Conservation (phyloP, 2,329 filamentous ascomycete species). For the Chrysoporthe cubensis region DNA sequence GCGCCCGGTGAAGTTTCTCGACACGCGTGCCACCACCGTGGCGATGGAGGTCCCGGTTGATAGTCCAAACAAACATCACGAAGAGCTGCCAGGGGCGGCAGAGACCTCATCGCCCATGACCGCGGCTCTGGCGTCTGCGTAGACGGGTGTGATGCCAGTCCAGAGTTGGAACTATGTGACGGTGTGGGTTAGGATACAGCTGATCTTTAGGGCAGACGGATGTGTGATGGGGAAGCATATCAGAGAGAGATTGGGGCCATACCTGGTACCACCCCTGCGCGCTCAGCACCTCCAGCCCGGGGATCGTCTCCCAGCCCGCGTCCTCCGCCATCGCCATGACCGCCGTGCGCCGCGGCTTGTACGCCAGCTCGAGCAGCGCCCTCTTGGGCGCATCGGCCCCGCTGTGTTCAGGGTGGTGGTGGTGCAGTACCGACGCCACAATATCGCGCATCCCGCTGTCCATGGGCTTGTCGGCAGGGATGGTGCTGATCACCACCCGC, state of each 20-base stretch:
- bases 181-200: slow-evolving; percentile 33
- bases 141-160: slow-evolving; percentile 79
- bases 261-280: slow-evolving; percentile 90
- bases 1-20: neutral
- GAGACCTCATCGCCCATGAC: slow-evolving; percentile 49
- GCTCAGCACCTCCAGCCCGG: slow-evolving; percentile 85
- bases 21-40: neutral
- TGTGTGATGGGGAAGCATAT: neutral
- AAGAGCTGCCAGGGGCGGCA: neutral
- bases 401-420: slow-evolving; percentile 30
- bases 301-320: slow-evolving; percentile 79
- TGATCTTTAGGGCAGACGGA: slow-evolving; percentile 13
- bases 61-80: neutral
- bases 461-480: slow-evolving; percentile 85
- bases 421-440: slow-evolving; percentile 58
- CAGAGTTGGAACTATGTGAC: slow-evolving; percentile 72
- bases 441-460: slow-evolving; percentile 71
- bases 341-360: slow-evolving; percentile 82
- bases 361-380: slow-evolving; percentile 92
- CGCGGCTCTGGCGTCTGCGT: slow-evolving; percentile 67
- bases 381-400: slow-evolving; percentile 45
- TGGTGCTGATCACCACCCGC: slow-evolving; percentile 81
- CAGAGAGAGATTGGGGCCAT: slow-evolving; percentile 40
- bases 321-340: slow-evolving; percentile 83
- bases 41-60: neutral